These are phyloP conservation scores for Colletotrichum viniferum DNA, from an alignment of 2,329 filamentous ascomycete species.

Conservation along the genomic window DNA sequence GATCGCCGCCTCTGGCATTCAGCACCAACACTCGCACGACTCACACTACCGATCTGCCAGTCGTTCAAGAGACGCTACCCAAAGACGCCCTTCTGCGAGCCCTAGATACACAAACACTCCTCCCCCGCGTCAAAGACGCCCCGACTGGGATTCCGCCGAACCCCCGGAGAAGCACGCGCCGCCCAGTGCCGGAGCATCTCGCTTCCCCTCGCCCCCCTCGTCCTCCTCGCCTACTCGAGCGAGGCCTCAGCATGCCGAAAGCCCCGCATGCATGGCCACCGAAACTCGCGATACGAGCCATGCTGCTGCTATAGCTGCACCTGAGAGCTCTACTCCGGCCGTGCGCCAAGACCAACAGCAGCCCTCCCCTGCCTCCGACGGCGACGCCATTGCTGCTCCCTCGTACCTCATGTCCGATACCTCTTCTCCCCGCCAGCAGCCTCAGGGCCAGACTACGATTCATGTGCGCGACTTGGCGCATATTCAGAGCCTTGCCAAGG, in stretches of 20 bases:
- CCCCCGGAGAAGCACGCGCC: slow-evolving; percentile 26
- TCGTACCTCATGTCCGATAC: slow-evolving; percentile 29
- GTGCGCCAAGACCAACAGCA: slow-evolving; percentile 30
- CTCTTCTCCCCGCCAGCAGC: slow-evolving; percentile 29
- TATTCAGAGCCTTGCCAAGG: slow-evolving; percentile 84
- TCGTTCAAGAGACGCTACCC: slow-evolving; percentile 30
- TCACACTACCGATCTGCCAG: slow-evolving; percentile 43
- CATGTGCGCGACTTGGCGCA: slow-evolving; percentile 89
- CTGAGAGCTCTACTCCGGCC: slow-evolving; percentile 20
- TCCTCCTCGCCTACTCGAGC: slow-evolving; percentile 53
- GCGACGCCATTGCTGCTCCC: slow-evolving; percentile 27
- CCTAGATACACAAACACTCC: slow-evolving; percentile 27
- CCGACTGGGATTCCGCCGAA: slow-evolving; percentile 12
- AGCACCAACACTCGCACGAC: slow-evolving; percentile 52
- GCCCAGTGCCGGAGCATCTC: slow-evolving; percentile 45
- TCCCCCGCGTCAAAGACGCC: slow-evolving; percentile 15
- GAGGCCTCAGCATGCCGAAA: slow-evolving; percentile 44
- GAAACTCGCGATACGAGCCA: slow-evolving; percentile 24
- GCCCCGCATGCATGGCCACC: slow-evolving; percentile 54
- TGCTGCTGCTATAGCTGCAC: not conserved
- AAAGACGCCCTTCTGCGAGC: slow-evolving; percentile 33
- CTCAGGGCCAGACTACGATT: slow-evolving; percentile 55
- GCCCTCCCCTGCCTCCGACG: slow-evolving; percentile 41
- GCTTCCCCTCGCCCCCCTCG: slow-evolving; percentile 59
- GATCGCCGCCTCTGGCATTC: slow-evolving; percentile 58